Conservation (phyloP, 768 basidiomycete species). For the Termitomyces sp. region DNA sequence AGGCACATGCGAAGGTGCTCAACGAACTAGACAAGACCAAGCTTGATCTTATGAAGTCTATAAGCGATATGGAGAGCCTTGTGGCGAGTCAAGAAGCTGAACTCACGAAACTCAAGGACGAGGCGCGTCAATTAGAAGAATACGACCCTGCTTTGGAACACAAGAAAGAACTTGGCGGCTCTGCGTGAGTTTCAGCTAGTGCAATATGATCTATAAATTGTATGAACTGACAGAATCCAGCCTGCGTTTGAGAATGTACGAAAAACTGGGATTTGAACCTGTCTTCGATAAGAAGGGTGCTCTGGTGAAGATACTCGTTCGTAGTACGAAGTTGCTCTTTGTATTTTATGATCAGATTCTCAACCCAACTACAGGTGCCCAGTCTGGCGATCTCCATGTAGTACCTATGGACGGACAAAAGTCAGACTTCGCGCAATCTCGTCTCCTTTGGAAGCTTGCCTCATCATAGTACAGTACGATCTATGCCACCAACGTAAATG, state of each 20-base stretch:
- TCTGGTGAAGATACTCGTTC: conserved; percentile 60
- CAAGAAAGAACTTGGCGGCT: conserved; percentile 63
- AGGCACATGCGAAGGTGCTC: conserved; percentile 54
- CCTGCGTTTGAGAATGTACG: conserved; percentile 64
- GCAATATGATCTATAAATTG: not conserved
- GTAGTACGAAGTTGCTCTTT: conserved; percentile 33
- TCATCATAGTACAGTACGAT: conserved; percentile 26
- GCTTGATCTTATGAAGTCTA: conserved; percentile 67
- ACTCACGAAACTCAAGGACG: conserved; percentile 63
- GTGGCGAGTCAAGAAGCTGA: conserved; percentile 69
- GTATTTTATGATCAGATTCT: not conserved
- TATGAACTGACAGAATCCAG: conserved; percentile 28
- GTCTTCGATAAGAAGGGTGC: conserved; percentile 49
- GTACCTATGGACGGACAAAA: conserved; percentile 32
- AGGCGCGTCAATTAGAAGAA: conserved; percentile 54
- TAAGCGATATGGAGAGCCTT: conserved; percentile 66
- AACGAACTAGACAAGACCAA: conserved; percentile 64
- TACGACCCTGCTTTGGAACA: conserved; percentile 74
- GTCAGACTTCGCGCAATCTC: conserved; percentile 33
- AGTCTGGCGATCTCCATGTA: conserved; percentile 43
- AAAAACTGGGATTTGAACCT: conserved; percentile 69
- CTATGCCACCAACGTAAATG: not conserved
- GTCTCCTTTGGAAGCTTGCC: conserved; percentile 42
- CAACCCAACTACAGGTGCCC: conserved; percentile 33
- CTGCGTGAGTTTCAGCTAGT: conserved; percentile 43